phyloP scores from a whole-genome alignment of 1,284 basidiomycete species.

The Sanghuangporus sanghuang region DNA sequence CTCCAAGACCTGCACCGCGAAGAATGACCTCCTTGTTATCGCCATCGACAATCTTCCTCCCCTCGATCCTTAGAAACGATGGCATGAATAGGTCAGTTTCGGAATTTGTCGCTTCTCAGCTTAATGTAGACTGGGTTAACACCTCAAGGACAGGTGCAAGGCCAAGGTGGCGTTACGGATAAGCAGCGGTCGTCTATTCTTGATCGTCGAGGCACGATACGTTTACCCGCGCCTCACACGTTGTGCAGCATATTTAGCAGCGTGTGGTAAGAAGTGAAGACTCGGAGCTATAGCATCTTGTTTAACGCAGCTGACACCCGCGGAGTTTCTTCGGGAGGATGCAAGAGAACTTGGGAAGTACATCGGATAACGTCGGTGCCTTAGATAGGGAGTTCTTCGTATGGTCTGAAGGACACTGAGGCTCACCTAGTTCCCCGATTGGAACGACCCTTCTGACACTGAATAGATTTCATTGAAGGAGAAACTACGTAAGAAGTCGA shows the following conservation, averaged over 20 bases:
- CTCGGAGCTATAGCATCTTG: background rate
- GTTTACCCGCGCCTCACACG: background rate
- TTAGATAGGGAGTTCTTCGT: background rate
- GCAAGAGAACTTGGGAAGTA: background rate
- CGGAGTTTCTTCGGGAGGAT: background rate
- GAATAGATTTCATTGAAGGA: too few species aligned
- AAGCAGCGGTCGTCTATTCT: background rate
- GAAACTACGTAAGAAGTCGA: too few species aligned
- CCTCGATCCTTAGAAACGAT: slow-evolving; percentile 14
- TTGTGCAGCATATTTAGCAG: background rate
- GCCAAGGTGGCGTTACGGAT: background rate
- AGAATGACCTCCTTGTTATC: slow-evolving; percentile 52
- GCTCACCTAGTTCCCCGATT: too few species aligned
- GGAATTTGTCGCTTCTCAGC: background rate
- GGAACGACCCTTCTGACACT: too few species aligned
- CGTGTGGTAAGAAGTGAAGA: background rate
- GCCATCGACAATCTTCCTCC: slow-evolving; percentile 36
- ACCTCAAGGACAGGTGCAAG: background rate
- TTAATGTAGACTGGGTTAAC: background rate
- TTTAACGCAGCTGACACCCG: background rate
- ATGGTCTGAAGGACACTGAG: background rate
- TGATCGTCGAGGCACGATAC: background rate
- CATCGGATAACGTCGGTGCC: background rate
- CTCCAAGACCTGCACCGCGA: slow-evolving; percentile 63
- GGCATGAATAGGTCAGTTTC: background rate